Conservation (phyloP, 2,329 filamentous ascomycete species). For the Colletotrichum neosansevieriae region DNA sequence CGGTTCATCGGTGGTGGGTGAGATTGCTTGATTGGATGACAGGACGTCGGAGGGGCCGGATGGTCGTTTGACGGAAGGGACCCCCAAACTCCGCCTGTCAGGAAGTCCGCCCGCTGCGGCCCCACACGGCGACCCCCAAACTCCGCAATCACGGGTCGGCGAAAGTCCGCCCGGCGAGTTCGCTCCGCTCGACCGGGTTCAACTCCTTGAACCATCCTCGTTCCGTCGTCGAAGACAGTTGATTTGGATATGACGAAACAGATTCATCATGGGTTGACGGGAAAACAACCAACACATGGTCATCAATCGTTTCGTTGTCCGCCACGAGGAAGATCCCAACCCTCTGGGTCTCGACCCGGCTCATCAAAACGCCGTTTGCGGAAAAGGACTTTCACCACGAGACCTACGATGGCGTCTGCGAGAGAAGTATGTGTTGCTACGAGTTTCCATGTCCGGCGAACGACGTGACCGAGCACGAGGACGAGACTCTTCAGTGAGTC, state of each 20-base stretch:
- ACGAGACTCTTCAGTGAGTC: constrained; percentile 4
- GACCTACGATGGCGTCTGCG: not conserved
- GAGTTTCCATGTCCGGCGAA: constrained; percentile 3
- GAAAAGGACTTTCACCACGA: not conserved
- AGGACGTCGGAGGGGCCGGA: constrained; percentile 6
- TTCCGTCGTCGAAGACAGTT: not conserved
- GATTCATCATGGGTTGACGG: not conserved
- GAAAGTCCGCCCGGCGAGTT: constrained; percentile 25
- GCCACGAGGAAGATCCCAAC: not conserved
- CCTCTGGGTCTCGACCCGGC: constrained; percentile 13
- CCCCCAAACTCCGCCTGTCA: constrained; percentile 24
- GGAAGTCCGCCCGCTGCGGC: constrained; percentile 36
- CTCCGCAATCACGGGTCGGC: constrained; percentile 24
- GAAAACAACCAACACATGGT: not conserved
- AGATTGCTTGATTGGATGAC: not conserved
- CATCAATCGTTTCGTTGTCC: not conserved
- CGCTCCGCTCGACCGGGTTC: not conserved
- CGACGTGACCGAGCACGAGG: not conserved
- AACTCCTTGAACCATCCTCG: not conserved
- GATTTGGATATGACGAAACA: not conserved
- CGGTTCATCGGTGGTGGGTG: not conserved
- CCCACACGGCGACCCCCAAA: constrained; percentile 18
- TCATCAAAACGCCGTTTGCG: constrained; percentile 22
- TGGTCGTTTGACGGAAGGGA: constrained; percentile 16
- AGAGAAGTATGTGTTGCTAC: not conserved